Evolutionary conservation across 73 alveolate genomes (phyloP).

Genomic region (Breviolum minutum): DNA sequence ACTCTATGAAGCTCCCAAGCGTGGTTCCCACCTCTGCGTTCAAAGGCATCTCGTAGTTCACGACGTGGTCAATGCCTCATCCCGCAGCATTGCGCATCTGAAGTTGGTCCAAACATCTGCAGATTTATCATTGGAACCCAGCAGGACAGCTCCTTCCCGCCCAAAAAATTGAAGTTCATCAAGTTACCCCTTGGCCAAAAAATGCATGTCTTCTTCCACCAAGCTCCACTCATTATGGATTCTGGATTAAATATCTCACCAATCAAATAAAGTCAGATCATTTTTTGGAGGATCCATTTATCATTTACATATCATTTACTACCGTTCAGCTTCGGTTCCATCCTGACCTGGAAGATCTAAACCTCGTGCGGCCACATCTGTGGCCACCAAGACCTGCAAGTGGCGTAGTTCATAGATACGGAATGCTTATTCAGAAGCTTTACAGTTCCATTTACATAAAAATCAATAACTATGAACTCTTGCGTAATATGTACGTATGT

Average conservation of each 20-base stretch:
- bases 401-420: too few relatives aligned
- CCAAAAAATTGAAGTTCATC: background rate
- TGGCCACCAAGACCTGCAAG: conserved; percentile 92
- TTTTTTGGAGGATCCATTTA: background rate
- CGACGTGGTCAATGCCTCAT: conserved; percentile 96
- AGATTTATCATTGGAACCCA: too few relatives aligned
- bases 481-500: too few relatives aligned
- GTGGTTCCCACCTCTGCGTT: conserved; percentile 44
- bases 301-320: too few relatives aligned
- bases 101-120: background rate
- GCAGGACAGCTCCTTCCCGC: too few relatives aligned
- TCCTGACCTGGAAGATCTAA: conserved; percentile 96
- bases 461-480: background rate
- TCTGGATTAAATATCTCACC: background rate
- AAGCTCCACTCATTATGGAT: background rate
- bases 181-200: background rate
- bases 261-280: background rate
- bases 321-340: background rate
- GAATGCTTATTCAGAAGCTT: too few relatives aligned
- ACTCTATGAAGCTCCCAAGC: background rate
- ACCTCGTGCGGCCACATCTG: conserved; percentile 96
- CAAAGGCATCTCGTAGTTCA: conserved; percentile 96
- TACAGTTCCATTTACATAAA: background rate
- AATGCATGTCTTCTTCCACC: too few relatives aligned
- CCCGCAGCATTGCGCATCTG: background rate